Evolutionary conservation across 495 filamentous ascomycete genomes (phyloP).

Genomic region (Terfezia claveryi): DNA sequence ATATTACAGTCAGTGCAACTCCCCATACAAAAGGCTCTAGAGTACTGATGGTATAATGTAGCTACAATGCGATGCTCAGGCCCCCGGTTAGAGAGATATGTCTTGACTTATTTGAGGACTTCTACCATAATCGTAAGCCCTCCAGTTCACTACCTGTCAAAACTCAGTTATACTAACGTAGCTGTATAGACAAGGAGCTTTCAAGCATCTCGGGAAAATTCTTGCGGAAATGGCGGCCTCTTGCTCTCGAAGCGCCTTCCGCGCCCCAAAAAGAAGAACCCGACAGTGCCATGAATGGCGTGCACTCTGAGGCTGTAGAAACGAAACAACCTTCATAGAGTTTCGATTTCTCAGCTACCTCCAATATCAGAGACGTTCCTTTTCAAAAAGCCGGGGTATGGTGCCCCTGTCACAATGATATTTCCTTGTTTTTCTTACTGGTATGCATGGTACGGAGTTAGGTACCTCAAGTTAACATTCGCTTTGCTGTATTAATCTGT

Average conservation of each 20-base stretch:
- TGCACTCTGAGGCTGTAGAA: too few relatives aligned
- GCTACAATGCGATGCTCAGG: slow-evolving; percentile 67
- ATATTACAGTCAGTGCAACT: slow-evolving; percentile 32
- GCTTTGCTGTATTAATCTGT: too few relatives aligned
- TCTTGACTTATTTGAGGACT: slow-evolving; percentile 60
- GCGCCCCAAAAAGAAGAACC: neutral
- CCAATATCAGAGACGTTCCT: too few relatives aligned
- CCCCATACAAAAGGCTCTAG: slow-evolving; percentile 19
- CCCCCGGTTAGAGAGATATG: slow-evolving; percentile 64
- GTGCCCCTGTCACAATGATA: too few relatives aligned
- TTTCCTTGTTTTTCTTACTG: too few relatives aligned
- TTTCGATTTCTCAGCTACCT: too few relatives aligned
- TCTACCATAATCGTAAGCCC: slow-evolving; percentile 58
- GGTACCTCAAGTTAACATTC: too few relatives aligned
- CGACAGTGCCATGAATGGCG: too few relatives aligned
- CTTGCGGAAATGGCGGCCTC: slow-evolving; percentile 30
- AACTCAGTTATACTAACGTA: neutral
- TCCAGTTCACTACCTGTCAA: neutral
- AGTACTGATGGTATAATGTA: slow-evolving; percentile 21
- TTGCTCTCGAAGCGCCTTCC: slow-evolving; percentile 24
- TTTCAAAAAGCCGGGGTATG: too few relatives aligned
- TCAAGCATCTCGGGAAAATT: slow-evolving; percentile 32
- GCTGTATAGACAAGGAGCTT: slow-evolving; percentile 25
- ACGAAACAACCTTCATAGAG: too few relatives aligned
- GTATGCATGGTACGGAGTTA: too few relatives aligned